These are phyloP conservation scores for Sporothrix phasma DNA, from an alignment of 2,329 filamentous ascomycete species.

Conservation along the genomic window DNA sequence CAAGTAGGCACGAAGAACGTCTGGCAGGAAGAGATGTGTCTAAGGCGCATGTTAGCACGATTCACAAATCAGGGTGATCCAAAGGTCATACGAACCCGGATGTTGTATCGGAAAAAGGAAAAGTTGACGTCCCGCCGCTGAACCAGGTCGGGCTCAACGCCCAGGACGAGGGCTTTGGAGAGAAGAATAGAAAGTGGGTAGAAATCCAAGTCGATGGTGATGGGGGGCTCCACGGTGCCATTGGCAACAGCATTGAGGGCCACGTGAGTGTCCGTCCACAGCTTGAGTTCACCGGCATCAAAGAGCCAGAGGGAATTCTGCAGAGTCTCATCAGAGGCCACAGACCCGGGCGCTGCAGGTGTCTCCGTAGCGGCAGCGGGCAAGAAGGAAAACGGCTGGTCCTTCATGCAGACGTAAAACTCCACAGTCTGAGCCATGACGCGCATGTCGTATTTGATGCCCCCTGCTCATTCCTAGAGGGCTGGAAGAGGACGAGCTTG, in stretches of 20 bases:
- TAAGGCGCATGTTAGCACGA: slow-evolving; percentile 27
- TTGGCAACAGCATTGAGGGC: slow-evolving; percentile 60
- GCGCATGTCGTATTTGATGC: slow-evolving; percentile 96
- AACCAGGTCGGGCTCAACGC: slow-evolving; percentile 86
- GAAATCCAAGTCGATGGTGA: slow-evolving; percentile 82
- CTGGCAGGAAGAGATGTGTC: slow-evolving; percentile 89
- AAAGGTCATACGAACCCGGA: slow-evolving; percentile 52
- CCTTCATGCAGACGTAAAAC: slow-evolving; percentile 86
- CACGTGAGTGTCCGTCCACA: slow-evolving; percentile 83
- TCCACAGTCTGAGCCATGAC: slow-evolving; percentile 94
- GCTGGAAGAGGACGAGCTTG: slow-evolving; percentile 85
- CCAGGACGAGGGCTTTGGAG: slow-evolving; percentile 82
- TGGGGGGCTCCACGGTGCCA: slow-evolving; percentile 61
- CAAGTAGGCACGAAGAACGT: slow-evolving; percentile 72
- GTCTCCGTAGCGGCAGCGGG: background rate
- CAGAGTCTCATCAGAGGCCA: slow-evolving; percentile 39
- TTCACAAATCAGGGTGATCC: background rate
- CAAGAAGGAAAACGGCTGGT: slow-evolving; percentile 49
- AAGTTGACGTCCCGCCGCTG: slow-evolving; percentile 87
- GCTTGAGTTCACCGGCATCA: slow-evolving; percentile 73
- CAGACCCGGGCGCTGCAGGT: slow-evolving; percentile 1
- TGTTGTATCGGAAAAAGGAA: slow-evolving; percentile 78
- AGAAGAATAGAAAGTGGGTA: slow-evolving; percentile 82
- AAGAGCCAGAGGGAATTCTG: slow-evolving; percentile 91
- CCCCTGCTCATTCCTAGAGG: slow-evolving; percentile 69